These are phyloP conservation scores for Schwanniomyces pseudopolymorphus DNA, from an alignment of 805 yeast species.

Conservation along the genomic window DNA sequence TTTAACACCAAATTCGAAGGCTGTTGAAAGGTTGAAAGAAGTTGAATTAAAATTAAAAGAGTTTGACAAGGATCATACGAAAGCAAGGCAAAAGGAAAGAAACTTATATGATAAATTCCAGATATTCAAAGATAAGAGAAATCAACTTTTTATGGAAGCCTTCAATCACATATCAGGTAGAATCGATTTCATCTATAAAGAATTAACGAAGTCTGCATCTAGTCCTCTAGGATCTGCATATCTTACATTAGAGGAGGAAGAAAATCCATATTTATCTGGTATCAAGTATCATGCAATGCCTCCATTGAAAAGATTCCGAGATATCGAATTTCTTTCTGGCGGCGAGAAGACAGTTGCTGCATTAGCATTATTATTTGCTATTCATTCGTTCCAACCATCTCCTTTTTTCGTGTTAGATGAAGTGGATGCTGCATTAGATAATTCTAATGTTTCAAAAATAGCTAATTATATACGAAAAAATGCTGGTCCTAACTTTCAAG, in stretches of 20 bases:
- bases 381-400: slow-evolving; percentile 87
- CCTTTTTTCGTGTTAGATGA: slow-evolving; percentile 96
- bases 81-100: slow-evolving; percentile 60
- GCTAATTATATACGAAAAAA: slow-evolving; percentile 81
- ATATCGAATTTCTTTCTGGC: slow-evolving; percentile 90
- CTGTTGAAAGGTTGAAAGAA: slow-evolving; percentile 70
- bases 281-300: slow-evolving; percentile 93
- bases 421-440: slow-evolving; percentile 97
- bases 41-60: slow-evolving; percentile 60
- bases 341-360: slow-evolving; percentile 98
- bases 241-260: slow-evolving; percentile 81
- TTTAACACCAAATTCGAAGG: slow-evolving; percentile 80
- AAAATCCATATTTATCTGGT: slow-evolving; percentile 84
- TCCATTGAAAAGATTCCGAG: slow-evolving; percentile 89
- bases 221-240: slow-evolving; percentile 90
- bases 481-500: slow-evolving; percentile 79
- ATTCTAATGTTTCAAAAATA: slow-evolving; percentile 78
- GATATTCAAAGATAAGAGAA: slow-evolving; percentile 58
- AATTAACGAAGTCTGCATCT: slow-evolving; percentile 69
- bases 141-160: slow-evolving; percentile 64
- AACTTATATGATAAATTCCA: slow-evolving; percentile 56
- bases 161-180: slow-evolving; percentile 71
- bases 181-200: slow-evolving; percentile 80
- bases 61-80: slow-evolving; percentile 63
- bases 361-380: slow-evolving; percentile 83